Evolutionary conservation across 345 rosid species (phyloP).

Genomic region (Aurinia saxatilis): DNA sequence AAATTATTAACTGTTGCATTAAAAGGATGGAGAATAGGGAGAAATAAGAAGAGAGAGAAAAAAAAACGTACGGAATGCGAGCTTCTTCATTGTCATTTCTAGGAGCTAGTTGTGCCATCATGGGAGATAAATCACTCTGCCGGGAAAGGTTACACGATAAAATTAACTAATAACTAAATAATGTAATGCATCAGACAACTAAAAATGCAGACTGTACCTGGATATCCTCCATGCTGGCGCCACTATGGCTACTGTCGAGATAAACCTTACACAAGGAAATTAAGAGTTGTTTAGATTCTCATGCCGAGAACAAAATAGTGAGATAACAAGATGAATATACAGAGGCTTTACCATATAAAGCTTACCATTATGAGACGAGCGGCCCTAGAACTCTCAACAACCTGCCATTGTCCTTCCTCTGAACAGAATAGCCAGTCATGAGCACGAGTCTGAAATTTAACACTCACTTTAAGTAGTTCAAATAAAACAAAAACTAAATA

Average conservation of each 20-base stretch:
- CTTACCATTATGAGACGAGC: conserved; percentile 92
- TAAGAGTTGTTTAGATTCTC: conserved; percentile 13
- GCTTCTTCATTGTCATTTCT: conserved; percentile 41
- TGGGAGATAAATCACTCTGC: conserved; percentile 83
- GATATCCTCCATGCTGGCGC: conserved; percentile 64
- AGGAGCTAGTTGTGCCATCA: conserved; percentile 74
- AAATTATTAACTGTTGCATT: neutral
- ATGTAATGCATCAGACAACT: conserved; percentile 2
- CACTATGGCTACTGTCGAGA: conserved; percentile 51
- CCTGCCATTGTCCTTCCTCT: conserved; percentile 94
- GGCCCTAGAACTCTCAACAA: conserved; percentile 76
- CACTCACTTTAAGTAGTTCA: conserved; percentile 26
- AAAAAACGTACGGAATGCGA: conserved; percentile 70
- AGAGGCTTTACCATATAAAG: neutral
- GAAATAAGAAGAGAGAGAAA: neutral
- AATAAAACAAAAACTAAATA: neutral
- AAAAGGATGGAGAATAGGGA: neutral
- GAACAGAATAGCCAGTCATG: conserved; percentile 96
- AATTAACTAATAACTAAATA: neutral
- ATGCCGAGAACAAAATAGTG: neutral
- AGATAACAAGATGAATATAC: neutral
- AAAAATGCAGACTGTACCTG: conserved; percentile 44
- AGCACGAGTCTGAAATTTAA: conserved; percentile 69
- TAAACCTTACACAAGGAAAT: conserved; percentile 49
- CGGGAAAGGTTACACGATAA: neutral